Base-by-base conservation (phyloP, 2,329 filamentous ascomycete genomes). In the Venturia pyrina region DNA sequence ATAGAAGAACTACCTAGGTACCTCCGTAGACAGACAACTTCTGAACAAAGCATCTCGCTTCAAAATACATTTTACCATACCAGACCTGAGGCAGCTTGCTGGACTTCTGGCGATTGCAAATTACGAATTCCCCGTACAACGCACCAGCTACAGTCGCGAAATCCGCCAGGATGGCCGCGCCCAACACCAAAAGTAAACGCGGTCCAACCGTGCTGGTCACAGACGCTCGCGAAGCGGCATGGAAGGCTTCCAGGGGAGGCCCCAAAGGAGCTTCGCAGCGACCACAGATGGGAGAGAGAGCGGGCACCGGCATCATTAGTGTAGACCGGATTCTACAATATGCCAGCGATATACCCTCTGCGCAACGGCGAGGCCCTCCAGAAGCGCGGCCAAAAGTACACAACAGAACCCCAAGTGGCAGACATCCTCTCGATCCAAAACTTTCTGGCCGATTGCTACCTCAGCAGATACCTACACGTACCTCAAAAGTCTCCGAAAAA, bases 291-390 rank as follows among this genome's bases (percentile, higher is more conserved):
- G 73, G 72, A 69, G 69, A 72, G 70, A 69, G 77, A 71, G 66
- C 75, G 71, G 70, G 81, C 83, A 70, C 93, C 86, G 80, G 89
- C 86, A 71, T 90, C 76, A 91, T 98, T 74, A 86, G 83, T 19
- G 93, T 99, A 76, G 95, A 99, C 79, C 96, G 93, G 74, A 90
- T 98, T 69, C 86, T 99, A 5, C 92, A 96, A 75, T 91, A 96
- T 79, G 89, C 92, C 67, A 95, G 91, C 62, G 93, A 97, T 73
- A 95, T 99, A 50, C 95, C 95, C 1, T 98, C 95, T 0, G 93
- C 92, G 72, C 93, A 97, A 76, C 90, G 91, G 66, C 87, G 95
- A 48, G 83, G 85, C 0, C 89, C 90, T 1, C 88, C 86, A 6
- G 79, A 81, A 40, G 53, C 77, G 63, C 76, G 82, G 65, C 81